A percentile compares a stretch with the other conserved stretches of the same genome.
Conservation (phyloP, 257 asterid genomes). For the Echites panduratus region DNA sequence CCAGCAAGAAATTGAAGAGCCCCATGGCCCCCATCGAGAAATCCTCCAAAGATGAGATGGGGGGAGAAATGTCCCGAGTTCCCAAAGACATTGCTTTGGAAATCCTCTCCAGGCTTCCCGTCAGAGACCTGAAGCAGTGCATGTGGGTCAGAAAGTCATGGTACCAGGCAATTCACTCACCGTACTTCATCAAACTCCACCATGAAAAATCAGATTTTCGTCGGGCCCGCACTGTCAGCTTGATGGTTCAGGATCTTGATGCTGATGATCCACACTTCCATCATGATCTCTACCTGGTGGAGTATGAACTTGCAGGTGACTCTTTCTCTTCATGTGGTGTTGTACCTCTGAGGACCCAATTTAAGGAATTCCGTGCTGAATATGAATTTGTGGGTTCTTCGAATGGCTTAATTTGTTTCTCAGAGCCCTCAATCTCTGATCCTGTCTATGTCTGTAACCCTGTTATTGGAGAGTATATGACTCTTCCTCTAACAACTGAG, state of each 20-base stretch:
- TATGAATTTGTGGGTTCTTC: slow-evolving; percentile 12
- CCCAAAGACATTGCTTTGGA: slow-evolving; percentile 5
- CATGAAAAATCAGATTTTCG: slow-evolving; percentile 1
- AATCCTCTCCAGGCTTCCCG: not conserved
- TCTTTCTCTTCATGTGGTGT: not conserved
- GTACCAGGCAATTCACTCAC: slow-evolving; percentile 3
- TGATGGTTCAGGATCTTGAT: slow-evolving; percentile 1
- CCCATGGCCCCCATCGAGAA: not conserved
- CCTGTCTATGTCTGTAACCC: slow-evolving; percentile 10
- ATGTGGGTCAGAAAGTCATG: slow-evolving; percentile 4
- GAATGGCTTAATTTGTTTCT: slow-evolving; percentile 11
- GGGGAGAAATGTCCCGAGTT: slow-evolving; percentile 5
- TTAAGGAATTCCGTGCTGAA: not conserved
- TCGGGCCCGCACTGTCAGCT: not conserved
- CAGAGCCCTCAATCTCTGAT: slow-evolving; percentile 7
- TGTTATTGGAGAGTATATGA: slow-evolving; percentile 11
- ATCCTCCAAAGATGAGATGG: slow-evolving; percentile 3
- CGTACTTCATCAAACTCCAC: slow-evolving; percentile 6
- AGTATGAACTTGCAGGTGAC: not conserved
- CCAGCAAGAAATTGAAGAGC: slow-evolving; percentile 3
- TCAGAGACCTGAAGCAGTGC: slow-evolving; percentile 6
- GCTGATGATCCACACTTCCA: not conserved
- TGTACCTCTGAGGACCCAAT: slow-evolving; percentile 3
- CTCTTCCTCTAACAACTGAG: not conserved
- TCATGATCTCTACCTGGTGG: slow-evolving; percentile 9